phyloP scores from a whole-genome alignment of 805 yeast genomes.

The Lipomyces chichibuensis region DNA sequence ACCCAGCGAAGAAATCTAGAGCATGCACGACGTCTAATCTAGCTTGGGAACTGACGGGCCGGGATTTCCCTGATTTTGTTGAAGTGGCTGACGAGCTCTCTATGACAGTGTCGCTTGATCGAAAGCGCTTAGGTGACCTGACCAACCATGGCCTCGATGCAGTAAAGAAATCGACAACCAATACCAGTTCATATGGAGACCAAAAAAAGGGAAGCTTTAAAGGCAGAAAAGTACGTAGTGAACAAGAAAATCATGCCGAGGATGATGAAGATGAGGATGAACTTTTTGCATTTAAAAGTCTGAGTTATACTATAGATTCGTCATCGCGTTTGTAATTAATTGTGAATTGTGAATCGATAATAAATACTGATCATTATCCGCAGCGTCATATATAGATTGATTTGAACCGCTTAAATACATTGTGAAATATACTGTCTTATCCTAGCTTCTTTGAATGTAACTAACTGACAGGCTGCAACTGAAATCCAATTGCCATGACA shows the following conservation, averaged over 20 bases:
- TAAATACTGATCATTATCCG: too few relatives aligned
- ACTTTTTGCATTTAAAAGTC: constrained; percentile 12
- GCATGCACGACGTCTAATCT: not conserved
- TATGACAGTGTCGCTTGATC: not conserved
- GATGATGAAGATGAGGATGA: constrained; percentile 16
- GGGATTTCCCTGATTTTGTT: not conserved
- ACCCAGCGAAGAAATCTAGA: not conserved
- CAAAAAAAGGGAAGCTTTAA: not conserved
- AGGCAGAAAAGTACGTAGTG: not conserved
- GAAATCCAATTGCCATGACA: too few relatives aligned
- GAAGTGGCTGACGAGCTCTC: constrained; percentile 5
- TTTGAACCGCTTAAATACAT: too few relatives aligned
- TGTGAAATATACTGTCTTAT: too few relatives aligned
- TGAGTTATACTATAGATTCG: not conserved
- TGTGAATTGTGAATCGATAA: not conserved
- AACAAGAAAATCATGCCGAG: not conserved
- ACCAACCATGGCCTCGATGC: not conserved
- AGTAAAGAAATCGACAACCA: not conserved
- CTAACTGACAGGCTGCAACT: too few relatives aligned
- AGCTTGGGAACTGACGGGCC: not conserved
- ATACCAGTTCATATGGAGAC: not conserved
- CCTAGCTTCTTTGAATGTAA: too few relatives aligned
- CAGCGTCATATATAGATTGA: too few relatives aligned
- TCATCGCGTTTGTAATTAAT: not conserved
- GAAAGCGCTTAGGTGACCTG: not conserved